Evolutionary conservation across 768 basidiomycete species (phyloP).

Genomic region (Mycena pura): DNA sequence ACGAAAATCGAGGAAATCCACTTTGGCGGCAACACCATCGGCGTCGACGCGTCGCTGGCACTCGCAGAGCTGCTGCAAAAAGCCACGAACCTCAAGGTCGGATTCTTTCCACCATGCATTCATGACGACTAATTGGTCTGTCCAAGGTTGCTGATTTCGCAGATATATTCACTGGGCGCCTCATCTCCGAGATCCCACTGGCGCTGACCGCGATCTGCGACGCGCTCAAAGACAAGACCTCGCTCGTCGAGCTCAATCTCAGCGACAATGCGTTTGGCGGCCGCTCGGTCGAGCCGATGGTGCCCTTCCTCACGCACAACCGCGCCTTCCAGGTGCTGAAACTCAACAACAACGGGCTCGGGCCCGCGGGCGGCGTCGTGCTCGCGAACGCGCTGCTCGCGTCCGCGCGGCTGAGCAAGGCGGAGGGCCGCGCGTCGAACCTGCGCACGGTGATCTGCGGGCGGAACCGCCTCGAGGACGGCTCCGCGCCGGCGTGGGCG

Average conservation of each 20-base stretch:
- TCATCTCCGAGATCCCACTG: constrained; percentile 93
- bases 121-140: constrained; percentile 4
- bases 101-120: constrained; percentile 25
- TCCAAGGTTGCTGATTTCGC: constrained; percentile 90
- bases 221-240: constrained; percentile 79
- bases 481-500: constrained; percentile 83
- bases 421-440: constrained; percentile 71
- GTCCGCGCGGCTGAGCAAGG: constrained; percentile 73
- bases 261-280: constrained; percentile 98
- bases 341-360: constrained; percentile 97
- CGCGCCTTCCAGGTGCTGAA: constrained; percentile 83
- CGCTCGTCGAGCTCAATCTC: constrained; percentile 87
- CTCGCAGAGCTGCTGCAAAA: constrained; percentile 80
- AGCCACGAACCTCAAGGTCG: constrained; percentile 73
- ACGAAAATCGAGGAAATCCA: constrained; percentile 83
- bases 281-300: constrained; percentile 92
- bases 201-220: constrained; percentile 90
- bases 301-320: constrained; percentile 86
- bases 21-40: constrained; percentile 93
- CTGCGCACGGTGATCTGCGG: constrained; percentile 88
- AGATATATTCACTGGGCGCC: constrained; percentile 96
- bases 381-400: constrained; percentile 84
- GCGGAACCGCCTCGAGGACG: constrained; percentile 94
- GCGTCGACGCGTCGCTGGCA: constrained; percentile 86
- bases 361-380: constrained; percentile 84